Conservation (phyloP, 306 rosid genomes). For the Sechiopsis laciniata region DNA sequence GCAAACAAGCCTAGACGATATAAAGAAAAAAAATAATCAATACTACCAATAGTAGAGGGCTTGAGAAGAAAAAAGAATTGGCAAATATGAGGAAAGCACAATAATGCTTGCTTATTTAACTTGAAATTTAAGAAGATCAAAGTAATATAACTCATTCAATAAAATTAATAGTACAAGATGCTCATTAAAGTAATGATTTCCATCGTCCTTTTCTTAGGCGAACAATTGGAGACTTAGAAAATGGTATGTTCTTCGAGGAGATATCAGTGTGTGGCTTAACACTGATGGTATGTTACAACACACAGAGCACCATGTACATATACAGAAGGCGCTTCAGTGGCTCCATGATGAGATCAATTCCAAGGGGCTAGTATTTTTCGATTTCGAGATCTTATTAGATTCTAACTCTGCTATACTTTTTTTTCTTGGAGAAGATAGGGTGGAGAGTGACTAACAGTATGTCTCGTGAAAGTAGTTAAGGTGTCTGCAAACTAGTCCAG, state of each 20-base stretch:
- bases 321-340: background rate
- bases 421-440: too few relatives aligned
- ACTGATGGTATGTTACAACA: conserved; percentile 14
- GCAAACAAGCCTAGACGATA: too few relatives aligned
- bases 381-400: conserved; percentile 1
- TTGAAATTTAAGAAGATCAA: background rate
- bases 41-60: background rate
- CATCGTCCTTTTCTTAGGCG: background rate
- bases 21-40: too few relatives aligned
- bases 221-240: background rate
- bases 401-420: background rate
- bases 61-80: background rate
- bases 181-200: background rate
- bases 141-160: conserved; percentile 1
- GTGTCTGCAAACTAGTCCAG: too few relatives aligned
- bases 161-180: background rate
- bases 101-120: conserved; percentile 6
- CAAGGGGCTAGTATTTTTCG: background rate
- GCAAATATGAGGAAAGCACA: background rate
- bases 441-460: too few relatives aligned
- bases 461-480: too few relatives aligned
- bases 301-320: background rate
- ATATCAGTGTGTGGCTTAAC: conserved; percentile 12
- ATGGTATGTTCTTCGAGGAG: background rate
- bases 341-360: background rate